phyloP scores from a whole-genome alignment of 176 grass and related monocot species.

The Phyllostachys edulis region DNA sequence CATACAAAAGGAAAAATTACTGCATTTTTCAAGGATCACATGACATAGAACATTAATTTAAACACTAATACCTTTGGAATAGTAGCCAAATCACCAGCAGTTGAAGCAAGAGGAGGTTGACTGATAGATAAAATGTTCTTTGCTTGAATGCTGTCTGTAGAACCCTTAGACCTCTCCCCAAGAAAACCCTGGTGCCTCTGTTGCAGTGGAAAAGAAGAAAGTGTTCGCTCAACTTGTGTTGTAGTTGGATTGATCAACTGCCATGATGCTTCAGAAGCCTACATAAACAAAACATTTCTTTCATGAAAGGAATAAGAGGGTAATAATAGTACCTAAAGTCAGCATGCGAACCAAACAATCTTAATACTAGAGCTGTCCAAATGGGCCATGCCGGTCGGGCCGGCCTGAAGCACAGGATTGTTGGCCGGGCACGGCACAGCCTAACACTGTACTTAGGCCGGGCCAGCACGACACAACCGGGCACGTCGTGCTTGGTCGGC shows the following conservation, averaged over 20 bases:
- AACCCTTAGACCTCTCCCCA: conserved; percentile 53
- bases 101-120: conserved; percentile 50
- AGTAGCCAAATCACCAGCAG: conserved; percentile 49
- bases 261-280: conserved; percentile 89
- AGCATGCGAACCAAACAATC: not conserved
- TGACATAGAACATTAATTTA: not conserved
- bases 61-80: conserved; percentile 64
- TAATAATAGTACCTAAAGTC: not conserved
- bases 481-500: too few relatives aligned
- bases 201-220: conserved; percentile 70
- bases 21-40: conserved; percentile 12
- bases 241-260: conserved; percentile 59
- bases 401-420: too few relatives aligned
- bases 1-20: conserved; percentile 13
- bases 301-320: not conserved
- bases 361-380: too few relatives aligned
- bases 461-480: too few relatives aligned
- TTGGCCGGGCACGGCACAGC: too few relatives aligned
- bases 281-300: conserved; percentile 15
- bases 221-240: conserved; percentile 65
- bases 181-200: conserved; percentile 82
- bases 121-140: conserved; percentile 48
- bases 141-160: conserved; percentile 46
- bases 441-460: too few relatives aligned
- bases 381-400: too few relatives aligned